Conservation (phyloP, 192 early-diverging fungal species). For the Entrophospora sp. region DNA sequence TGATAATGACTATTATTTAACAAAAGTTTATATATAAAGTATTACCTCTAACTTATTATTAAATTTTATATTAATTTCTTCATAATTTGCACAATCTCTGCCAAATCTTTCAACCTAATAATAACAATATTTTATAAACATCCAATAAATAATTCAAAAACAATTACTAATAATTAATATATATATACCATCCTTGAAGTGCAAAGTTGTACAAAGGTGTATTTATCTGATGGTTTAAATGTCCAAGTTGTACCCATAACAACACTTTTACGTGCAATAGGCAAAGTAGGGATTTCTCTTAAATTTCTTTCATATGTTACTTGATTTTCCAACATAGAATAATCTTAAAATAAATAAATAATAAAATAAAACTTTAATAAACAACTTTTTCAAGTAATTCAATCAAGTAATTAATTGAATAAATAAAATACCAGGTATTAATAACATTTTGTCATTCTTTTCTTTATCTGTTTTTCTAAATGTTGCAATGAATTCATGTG, state of each 20-base stretch:
- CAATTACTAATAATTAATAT: neutral
- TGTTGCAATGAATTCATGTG: constrained; percentile 86
- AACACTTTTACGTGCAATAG: constrained; percentile 72
- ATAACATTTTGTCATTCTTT: constrained; percentile 41
- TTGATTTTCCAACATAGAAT: constrained; percentile 8
- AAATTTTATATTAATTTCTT: constrained; percentile 57
- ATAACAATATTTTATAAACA: neutral
- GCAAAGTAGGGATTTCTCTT: constrained; percentile 61
- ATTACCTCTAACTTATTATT: constrained; percentile 20
- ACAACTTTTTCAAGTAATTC: no score
- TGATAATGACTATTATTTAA: neutral
- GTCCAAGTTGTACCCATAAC: constrained; percentile 92
- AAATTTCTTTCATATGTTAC: constrained; percentile 21
- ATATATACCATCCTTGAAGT: constrained; percentile 61
- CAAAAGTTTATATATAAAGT: neutral
- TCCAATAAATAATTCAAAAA: neutral
- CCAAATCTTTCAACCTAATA: constrained; percentile 74
- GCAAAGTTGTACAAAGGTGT: constrained; percentile 58
- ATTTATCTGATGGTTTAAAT: constrained; percentile 54
- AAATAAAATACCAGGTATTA: constrained; percentile 29
- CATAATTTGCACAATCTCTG: constrained; percentile 69
- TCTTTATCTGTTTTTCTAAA: constrained; percentile 58
- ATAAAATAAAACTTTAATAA: constrained; percentile 10
- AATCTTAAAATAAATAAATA: constrained; percentile 25
- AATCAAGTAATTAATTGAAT: no score